Conservation (phyloP, 2,329 filamentous ascomycete genomes). For the Pseudocercospora vitis region DNA sequence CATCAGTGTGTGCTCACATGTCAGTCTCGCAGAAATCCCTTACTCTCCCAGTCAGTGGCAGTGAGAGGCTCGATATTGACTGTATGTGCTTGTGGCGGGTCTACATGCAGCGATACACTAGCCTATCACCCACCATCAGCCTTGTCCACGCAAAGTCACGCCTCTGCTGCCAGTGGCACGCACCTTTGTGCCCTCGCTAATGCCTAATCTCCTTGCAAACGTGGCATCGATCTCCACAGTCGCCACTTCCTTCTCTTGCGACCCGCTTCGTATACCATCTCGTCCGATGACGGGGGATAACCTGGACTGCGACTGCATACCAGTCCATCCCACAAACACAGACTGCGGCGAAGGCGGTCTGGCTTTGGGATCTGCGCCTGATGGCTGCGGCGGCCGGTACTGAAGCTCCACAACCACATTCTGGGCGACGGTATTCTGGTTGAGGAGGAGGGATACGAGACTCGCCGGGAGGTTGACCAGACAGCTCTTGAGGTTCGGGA, state of each 20-base stretch:
- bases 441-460: constrained; percentile 79
- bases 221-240: constrained; percentile 85
- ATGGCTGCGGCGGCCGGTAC: constrained; percentile 62
- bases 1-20: not conserved
- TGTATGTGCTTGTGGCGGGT: constrained; percentile 87
- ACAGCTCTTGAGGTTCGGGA: constrained; percentile 83
- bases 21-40: constrained; percentile 21
- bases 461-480: constrained; percentile 87
- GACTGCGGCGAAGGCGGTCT: constrained; percentile 56
- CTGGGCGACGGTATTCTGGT: constrained; percentile 87
- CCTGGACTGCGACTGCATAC: constrained; percentile 90
- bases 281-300: constrained; percentile 70
- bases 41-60: constrained; percentile 91
- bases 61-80: constrained; percentile 96
- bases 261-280: constrained; percentile 61
- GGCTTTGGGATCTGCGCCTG: constrained; percentile 40
- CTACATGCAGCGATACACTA: constrained; percentile 71
- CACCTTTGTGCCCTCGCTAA: constrained; percentile 80
- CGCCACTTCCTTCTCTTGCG: constrained; percentile 72
- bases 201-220: constrained; percentile 72
- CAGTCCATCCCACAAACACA: constrained; percentile 92
- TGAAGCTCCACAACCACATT: constrained; percentile 94
- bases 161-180: constrained; percentile 50
- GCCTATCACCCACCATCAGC: constrained; percentile 47
- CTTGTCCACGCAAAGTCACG: constrained; percentile 39